Evolutionary conservation across 139 green algal genomes (phyloP).

Genomic region (Ulvella scutata): DNA sequence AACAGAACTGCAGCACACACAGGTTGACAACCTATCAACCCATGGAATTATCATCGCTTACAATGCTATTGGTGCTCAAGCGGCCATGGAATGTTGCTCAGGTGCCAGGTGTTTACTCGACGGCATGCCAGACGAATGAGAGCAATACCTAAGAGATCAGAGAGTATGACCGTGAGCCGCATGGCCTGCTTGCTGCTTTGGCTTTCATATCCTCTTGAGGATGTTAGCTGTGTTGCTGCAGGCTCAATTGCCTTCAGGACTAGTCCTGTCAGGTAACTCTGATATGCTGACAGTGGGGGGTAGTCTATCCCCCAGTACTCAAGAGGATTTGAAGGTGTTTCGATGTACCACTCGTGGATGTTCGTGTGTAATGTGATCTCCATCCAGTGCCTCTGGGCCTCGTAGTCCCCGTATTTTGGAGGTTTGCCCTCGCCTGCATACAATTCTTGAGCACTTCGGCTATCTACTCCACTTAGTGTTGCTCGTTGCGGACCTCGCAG

Average conservation of each 20-base stretch:
- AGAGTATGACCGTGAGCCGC: constrained; percentile 64
- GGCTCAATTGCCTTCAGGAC: constrained; percentile 53
- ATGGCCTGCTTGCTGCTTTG: constrained; percentile 60
- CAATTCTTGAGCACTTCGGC: not conserved
- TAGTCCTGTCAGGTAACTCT: constrained; percentile 68
- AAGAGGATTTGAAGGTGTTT: not conserved
- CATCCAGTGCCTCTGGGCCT: constrained; percentile 99
- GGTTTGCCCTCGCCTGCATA: constrained; percentile 36
- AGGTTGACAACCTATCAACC: no score
- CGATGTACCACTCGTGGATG: constrained; percentile 56
- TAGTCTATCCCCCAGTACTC: constrained; percentile 95
- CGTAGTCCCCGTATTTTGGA: constrained; percentile 90
- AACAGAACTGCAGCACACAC: constrained; percentile 71
- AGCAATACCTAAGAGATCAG: constrained; percentile 57
- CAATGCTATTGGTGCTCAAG: no score
- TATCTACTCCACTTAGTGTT: no score
- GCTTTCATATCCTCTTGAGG: constrained; percentile 66
- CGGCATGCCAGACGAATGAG: no score
- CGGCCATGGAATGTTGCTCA: no score
- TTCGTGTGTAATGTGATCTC: constrained; percentile 75
- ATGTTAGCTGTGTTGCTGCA: constrained; percentile 42
- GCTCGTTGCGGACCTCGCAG: not conserved
- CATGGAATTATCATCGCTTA: no score
- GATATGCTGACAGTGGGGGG: constrained; percentile 86
- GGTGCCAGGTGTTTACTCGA: no score